Base-by-base conservation (phyloP, 2,329 filamentous ascomycete genomes). In the Rhynchosporium agropyri region DNA sequence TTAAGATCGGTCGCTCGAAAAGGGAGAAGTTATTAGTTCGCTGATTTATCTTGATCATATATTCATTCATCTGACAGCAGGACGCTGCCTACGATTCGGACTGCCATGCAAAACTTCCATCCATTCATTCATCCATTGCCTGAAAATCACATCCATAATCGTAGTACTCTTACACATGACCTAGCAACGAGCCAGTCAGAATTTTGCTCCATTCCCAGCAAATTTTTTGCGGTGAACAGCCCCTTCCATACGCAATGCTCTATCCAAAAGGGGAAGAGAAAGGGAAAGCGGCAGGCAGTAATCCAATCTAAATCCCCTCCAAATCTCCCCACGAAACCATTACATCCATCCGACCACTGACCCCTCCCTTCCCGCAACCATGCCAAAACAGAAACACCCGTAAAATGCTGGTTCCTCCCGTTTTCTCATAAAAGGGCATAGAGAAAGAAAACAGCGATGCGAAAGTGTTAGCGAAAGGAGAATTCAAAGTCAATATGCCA, bases 101-200 rank as follows among this genome's bases (percentile, higher is more conserved):
- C 31, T 20, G 33, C 26, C 33, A 9, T 26, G 42, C 50, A 40
- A 15, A 53, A 31, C n/a, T 12, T 53, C 36, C 51, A 53, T 53
- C 49, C 31, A 54, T 36, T 9, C 49, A 53, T 53, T 8, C 48
- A 50, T 33, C 40, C 54, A 33, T 51, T 51, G 28, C 31, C 51
- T 40, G 51, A 36, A 42, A 12, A 46, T 46, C 40, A 3, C 54
- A 46, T 8, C 15, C 50, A 53, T 38, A 15, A 20, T 60, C 46
- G 36, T 55, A 48, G 26, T 62, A 62, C 58, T 62, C 54, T 50
- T 62, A 62, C 60, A 62, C 31, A 51, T 29, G 57, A 53, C 33
- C 28, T 40, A 31, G 46, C 48, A 4, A 8, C 29, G 33, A 29
- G 38, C 57, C 38, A n/a, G 56, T 36, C 56, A 49, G 20, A 29